phyloP scores from a whole-genome alignment of 1,284 basidiomycete species.

The Apiotrichum sp. region DNA sequence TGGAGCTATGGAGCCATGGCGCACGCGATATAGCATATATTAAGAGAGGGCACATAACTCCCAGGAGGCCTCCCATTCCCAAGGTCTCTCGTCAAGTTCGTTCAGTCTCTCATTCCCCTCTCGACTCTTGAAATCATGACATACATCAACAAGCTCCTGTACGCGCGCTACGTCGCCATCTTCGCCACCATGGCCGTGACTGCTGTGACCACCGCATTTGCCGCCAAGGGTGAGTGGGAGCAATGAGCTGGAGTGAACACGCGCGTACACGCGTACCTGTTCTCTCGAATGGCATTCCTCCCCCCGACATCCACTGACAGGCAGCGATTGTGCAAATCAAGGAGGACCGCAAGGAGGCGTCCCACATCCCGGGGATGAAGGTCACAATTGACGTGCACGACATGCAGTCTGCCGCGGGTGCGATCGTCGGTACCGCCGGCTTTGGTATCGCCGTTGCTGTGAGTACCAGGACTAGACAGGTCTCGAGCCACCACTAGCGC shows the following conservation, averaged over 20 bases:
- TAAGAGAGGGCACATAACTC: too few relatives aligned
- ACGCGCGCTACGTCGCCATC: constrained; percentile 7
- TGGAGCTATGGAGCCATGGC: too few relatives aligned
- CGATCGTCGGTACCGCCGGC: constrained; percentile 5
- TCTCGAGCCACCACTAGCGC: not conserved
- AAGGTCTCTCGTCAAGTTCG: too few relatives aligned
- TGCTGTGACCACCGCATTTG: constrained; percentile 1
- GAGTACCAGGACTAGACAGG: not conserved
- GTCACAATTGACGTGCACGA: not conserved
- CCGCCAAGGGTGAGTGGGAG: constrained; percentile 9
- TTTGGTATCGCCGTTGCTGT: constrained; percentile 12
- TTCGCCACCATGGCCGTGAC: constrained; percentile 8
- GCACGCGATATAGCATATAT: too few relatives aligned
- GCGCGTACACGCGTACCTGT: not conserved
- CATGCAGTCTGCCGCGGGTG: constrained; percentile 4
- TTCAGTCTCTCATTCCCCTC: too few relatives aligned
- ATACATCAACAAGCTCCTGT: not conserved
- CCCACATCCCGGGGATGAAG: too few relatives aligned
- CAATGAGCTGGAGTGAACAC: not conserved
- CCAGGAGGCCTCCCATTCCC: too few relatives aligned
- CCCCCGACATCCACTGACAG: not conserved
- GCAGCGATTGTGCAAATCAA: not conserved
- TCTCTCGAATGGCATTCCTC: not conserved
- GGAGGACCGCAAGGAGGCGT: too few relatives aligned
- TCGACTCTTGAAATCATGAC: too few relatives aligned